Percentiles rank a stretch among this genome's conserved stretches.
These are phyloP conservation scores for Cladosporium sp. DNA, from an alignment of 2,329 filamentous ascomycete genomes.

Conservation along the genomic window DNA sequence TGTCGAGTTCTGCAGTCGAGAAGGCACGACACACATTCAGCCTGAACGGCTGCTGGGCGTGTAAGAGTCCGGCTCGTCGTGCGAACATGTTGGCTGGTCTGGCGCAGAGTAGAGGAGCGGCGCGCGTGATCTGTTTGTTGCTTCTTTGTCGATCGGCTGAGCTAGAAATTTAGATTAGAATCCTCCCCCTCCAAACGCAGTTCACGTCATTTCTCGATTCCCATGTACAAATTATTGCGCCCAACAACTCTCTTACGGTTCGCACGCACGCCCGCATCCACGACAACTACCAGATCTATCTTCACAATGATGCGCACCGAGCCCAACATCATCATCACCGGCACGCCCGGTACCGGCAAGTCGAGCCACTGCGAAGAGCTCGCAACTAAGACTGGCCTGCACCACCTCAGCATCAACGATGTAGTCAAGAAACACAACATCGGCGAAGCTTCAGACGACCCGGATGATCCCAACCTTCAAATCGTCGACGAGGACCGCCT, in stretches of 20 bases:
- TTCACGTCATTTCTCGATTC: neutral
- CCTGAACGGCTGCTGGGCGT: slow-evolving; percentile 24
- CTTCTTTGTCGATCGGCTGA: neutral
- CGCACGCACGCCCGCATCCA: neutral
- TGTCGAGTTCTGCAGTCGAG: slow-evolving; percentile 34
- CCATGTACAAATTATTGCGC: neutral
- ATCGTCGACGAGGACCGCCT: slow-evolving; percentile 95
- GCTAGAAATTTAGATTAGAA: neutral
- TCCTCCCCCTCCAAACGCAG: neutral
- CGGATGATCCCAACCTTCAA: slow-evolving; percentile 78
- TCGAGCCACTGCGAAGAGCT: slow-evolving; percentile 86
- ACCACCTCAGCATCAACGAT: slow-evolving; percentile 85
- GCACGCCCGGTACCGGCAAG: slow-evolving; percentile 94
- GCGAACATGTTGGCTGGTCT: slow-evolving; percentile 12
- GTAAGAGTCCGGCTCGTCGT: slow-evolving; percentile 5
- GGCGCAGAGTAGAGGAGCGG: neutral
- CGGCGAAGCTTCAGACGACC: slow-evolving; percentile 75
- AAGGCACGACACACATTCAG: slow-evolving; percentile 25
- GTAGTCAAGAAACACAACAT: slow-evolving; percentile 86
- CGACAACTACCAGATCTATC: slow-evolving; percentile 17
- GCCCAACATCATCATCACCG: slow-evolving; percentile 93
- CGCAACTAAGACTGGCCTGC: slow-evolving; percentile 72
- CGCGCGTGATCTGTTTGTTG: slow-evolving; percentile 2
- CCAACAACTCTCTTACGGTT: slow-evolving; percentile 1
- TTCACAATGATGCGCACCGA: slow-evolving; percentile 42